phyloP scores from a whole-genome alignment of 345 rosid species.

The Diplotaxis tenuifolia region DNA sequence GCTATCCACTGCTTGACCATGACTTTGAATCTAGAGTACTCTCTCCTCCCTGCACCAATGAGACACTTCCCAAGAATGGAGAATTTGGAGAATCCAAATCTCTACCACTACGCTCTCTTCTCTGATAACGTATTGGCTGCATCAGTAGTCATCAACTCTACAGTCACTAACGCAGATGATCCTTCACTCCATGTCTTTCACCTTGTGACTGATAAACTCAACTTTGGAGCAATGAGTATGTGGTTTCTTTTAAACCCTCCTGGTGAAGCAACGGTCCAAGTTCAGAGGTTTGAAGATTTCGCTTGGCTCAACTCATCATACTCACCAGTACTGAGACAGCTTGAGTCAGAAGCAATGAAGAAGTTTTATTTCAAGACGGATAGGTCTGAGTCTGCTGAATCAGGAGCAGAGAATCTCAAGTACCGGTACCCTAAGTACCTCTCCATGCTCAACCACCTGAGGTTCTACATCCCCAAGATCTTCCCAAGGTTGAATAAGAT shows the following conservation, averaged over 20 bases:
- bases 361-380: slow-evolving; percentile 42
- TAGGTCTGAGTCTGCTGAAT: slow-evolving; percentile 34
- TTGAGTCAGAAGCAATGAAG: slow-evolving; percentile 38
- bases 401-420: slow-evolving; percentile 37
- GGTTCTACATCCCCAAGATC: slow-evolving; percentile 58
- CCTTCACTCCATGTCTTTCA: slow-evolving; percentile 49
- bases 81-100: slow-evolving; percentile 73
- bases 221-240: slow-evolving; percentile 52
- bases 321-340: slow-evolving; percentile 50
- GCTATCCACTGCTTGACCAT: slow-evolving; percentile 90
- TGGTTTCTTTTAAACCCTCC: slow-evolving; percentile 52
- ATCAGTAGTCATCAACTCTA: slow-evolving; percentile 36
- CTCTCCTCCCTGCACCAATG: slow-evolving; percentile 73
- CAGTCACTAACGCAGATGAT: slow-evolving; percentile 34
- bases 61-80: slow-evolving; percentile 73
- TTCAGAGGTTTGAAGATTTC: slow-evolving; percentile 48
- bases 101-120: slow-evolving; percentile 37
- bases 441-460: slow-evolving; percentile 59
- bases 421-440: slow-evolving; percentile 54
- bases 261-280: slow-evolving; percentile 45
- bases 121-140: slow-evolving; percentile 40
- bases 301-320: slow-evolving; percentile 49
- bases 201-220: slow-evolving; percentile 49
- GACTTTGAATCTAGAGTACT: slow-evolving; percentile 84
- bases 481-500: slow-evolving; percentile 59